These are phyloP conservation scores for Leonotis leonurus DNA, from an alignment of 257 asterid genomes.

Conservation along the genomic window DNA sequence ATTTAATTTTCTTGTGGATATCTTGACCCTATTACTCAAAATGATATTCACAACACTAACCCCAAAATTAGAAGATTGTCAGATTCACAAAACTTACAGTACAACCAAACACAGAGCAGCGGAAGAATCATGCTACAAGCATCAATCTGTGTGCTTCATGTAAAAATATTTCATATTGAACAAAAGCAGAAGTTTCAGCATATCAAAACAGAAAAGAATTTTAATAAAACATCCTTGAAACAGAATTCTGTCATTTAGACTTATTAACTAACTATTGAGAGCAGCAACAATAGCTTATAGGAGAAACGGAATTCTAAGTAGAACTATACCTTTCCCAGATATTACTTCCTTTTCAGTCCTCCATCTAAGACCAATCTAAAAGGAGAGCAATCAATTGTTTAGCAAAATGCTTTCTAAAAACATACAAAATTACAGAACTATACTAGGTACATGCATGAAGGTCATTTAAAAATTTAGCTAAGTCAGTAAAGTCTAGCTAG, in stretches of 20 bases:
- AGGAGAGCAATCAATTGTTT: slow-evolving; percentile 9
- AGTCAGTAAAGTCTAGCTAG: slow-evolving; percentile 1
- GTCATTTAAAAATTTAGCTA: slow-evolving; percentile 3
- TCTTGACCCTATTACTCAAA: not conserved
- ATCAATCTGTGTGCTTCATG: slow-evolving; percentile 2
- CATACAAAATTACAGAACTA: not conserved
- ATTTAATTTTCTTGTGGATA: not conserved
- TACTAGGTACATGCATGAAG: not conserved
- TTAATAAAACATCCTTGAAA: too few species aligned
- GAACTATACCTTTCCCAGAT: slow-evolving; percentile 84
- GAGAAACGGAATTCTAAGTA: not conserved
- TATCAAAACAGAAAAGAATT: too few species aligned
- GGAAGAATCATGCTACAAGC: slow-evolving; percentile 5
- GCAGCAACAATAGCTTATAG: not conserved
- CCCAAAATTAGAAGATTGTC: not conserved
- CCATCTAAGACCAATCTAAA: slow-evolving; percentile 97
- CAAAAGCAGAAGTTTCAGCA: too few species aligned
- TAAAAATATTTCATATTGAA: not conserved
- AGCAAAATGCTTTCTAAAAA: slow-evolving; percentile 1
- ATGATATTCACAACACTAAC: not conserved
- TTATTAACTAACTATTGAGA: not conserved
- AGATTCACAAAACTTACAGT: slow-evolving; percentile 1
- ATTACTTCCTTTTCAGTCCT: slow-evolving; percentile 94
- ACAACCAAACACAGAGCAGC: not conserved
- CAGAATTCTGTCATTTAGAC: too few species aligned